These are phyloP conservation scores for Gracilaria vermiculophylla DNA, from an alignment of 23 red algal genomes.

Conservation along the genomic window DNA sequence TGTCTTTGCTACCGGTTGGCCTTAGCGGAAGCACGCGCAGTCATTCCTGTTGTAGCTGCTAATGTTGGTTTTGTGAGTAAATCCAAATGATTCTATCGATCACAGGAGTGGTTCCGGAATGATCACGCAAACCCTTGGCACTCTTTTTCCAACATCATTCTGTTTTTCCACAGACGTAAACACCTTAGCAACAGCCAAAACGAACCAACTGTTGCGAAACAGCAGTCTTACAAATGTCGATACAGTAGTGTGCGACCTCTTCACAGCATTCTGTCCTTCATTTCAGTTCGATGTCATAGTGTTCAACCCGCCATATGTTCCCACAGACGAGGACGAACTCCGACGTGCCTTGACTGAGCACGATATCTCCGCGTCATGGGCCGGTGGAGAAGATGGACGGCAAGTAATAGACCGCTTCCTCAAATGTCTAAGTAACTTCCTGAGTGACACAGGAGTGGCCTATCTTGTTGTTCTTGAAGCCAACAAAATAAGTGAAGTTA, in stretches of 20 bases:
- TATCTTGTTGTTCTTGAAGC: conserved; percentile 67
- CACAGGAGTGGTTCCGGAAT: conserved; percentile 43
- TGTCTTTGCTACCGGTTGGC: background rate
- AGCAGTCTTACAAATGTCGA: conserved; percentile 8
- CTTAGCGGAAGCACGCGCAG: background rate
- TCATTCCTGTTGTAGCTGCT: background rate
- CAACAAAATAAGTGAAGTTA: conserved; percentile 47
- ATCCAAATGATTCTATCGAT: background rate
- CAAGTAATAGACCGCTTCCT: conserved; percentile 77
- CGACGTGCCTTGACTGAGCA: conserved; percentile 36
- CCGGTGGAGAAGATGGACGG: conserved; percentile 63
- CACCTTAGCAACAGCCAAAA: conserved; percentile 19
- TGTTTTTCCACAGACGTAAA: conserved; percentile 58
- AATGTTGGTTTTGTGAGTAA: background rate
- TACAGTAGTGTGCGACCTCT: conserved; percentile 43
- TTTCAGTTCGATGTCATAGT: conserved; percentile 72
- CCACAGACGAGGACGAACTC: conserved; percentile 61
- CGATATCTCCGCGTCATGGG: conserved; percentile 79
- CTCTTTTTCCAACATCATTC: background rate
- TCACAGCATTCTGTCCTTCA: conserved; percentile 33
- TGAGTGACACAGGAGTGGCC: conserved; percentile 41
- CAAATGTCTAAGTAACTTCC: background rate
- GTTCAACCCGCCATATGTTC: conserved; percentile 87
- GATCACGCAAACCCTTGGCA: conserved; percentile 23
- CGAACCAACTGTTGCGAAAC: background rate